A percentile compares a stretch with the other conserved stretches of the same genome.
Evolutionary conservation across 257 asterid species (phyloP).

Genomic region (Nicotiana benthamiana): DNA sequence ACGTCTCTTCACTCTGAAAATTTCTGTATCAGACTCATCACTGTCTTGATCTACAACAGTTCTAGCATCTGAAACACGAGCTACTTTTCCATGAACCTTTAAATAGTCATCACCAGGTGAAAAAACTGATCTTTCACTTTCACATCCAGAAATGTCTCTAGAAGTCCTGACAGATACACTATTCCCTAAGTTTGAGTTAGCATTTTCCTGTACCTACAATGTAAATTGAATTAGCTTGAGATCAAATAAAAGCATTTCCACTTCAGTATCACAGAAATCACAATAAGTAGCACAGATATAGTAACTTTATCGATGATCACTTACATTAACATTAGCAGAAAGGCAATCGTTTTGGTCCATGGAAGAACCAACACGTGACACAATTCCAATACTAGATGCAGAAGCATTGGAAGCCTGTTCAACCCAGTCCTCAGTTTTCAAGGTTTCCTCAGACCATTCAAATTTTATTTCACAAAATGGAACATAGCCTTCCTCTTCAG

Average conservation of each 20-base stretch:
- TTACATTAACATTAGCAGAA: slow-evolving; percentile 20
- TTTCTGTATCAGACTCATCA: slow-evolving; percentile 13
- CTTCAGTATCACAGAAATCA: neutral
- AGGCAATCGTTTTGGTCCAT: slow-evolving; percentile 11
- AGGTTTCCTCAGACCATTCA: slow-evolving; percentile 15
- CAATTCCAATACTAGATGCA: slow-evolving; percentile 16
- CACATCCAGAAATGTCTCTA: slow-evolving; percentile 15
- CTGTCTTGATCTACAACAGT: neutral
- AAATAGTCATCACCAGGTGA: neutral
- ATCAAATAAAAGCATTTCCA: neutral
- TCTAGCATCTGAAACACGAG: slow-evolving; percentile 4
- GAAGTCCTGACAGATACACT: slow-evolving; percentile 15
- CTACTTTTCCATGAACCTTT: neutral
- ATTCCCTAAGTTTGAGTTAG: slow-evolving; percentile 17
- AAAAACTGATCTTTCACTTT: neutral
- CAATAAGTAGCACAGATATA: neutral
- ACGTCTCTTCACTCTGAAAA: slow-evolving; percentile 19
- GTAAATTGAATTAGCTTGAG: neutral
- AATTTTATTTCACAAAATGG: slow-evolving; percentile 50
- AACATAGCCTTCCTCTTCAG: slow-evolving; percentile 41
- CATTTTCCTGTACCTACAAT: slow-evolving; percentile 26
- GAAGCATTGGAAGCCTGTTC: slow-evolving; percentile 15
- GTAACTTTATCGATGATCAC: slow-evolving; percentile 5
- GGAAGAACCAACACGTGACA: neutral
- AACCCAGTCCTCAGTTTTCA: slow-evolving; percentile 1